Evolutionary conservation across 805 yeast genomes (phyloP).

Genomic region (Clavispora carvajalis): DNA sequence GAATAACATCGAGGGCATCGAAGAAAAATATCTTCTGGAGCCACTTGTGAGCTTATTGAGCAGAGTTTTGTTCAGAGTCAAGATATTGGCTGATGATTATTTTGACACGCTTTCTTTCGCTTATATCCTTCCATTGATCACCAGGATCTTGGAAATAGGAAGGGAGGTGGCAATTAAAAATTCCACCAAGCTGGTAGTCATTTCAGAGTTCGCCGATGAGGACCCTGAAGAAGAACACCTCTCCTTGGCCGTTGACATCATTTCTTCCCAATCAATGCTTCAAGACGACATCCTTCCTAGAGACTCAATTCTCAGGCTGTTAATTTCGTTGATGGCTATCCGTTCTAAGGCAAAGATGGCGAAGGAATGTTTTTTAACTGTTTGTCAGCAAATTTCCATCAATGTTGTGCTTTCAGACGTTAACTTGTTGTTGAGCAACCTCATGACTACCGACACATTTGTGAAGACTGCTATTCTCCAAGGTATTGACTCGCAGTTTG

Average conservation of each 20-base stretch:
- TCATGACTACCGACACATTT: slow-evolving; percentile 58
- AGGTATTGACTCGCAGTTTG: slow-evolving; percentile 79
- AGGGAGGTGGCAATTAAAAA: slow-evolving; percentile 49
- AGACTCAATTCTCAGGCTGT: slow-evolving; percentile 50
- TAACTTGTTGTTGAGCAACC: slow-evolving; percentile 47
- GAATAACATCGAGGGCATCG: slow-evolving; percentile 41
- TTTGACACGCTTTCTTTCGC: slow-evolving; percentile 65
- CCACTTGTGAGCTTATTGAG: slow-evolving; percentile 51
- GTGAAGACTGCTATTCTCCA: slow-evolving; percentile 80
- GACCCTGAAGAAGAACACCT: slow-evolving; percentile 87
- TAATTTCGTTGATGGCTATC: slow-evolving; percentile 62
- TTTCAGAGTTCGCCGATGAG: slow-evolving; percentile 72
- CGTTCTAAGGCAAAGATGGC: slow-evolving; percentile 77
- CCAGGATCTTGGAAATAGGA: slow-evolving; percentile 63
- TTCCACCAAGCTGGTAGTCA: slow-evolving; percentile 45
- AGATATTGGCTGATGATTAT: slow-evolving; percentile 66
- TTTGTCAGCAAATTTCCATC: slow-evolving; percentile 72
- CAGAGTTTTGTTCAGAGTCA: slow-evolving; percentile 69
- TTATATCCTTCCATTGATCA: slow-evolving; percentile 71
- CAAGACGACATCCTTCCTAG: slow-evolving; percentile 68
- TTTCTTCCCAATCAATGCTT: slow-evolving; percentile 63
- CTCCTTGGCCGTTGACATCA: slow-evolving; percentile 67
- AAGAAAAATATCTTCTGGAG: slow-evolving; percentile 44
- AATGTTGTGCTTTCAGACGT: slow-evolving; percentile 56
- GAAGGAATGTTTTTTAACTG: slow-evolving; percentile 73